Conservation (phyloP, 768 basidiomycete genomes). For the Hypholoma fasciculare region DNA sequence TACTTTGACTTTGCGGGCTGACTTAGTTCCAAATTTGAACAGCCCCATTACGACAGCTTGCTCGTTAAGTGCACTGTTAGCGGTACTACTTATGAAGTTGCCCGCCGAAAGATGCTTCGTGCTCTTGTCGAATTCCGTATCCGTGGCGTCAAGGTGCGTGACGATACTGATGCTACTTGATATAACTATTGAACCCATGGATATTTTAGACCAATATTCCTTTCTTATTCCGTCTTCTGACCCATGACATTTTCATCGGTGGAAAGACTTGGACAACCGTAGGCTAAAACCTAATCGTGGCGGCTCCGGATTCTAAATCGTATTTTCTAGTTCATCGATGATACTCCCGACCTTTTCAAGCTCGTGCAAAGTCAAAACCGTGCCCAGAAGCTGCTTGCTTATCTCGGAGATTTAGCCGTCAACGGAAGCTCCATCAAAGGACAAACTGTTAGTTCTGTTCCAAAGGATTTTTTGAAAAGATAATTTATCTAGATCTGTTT, state of each 20-base stretch:
- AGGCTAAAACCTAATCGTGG: neutral
- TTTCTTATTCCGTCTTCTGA: constrained; percentile 97
- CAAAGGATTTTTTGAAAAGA: neutral
- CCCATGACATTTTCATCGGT: constrained; percentile 93
- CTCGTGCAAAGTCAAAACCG: constrained; percentile 97
- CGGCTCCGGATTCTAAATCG: neutral
- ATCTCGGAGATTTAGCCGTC: constrained; percentile 96
- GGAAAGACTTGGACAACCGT: constrained; percentile 98
- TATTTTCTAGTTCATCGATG: constrained; percentile 86
- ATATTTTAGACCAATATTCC: constrained; percentile 89
- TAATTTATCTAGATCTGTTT: constrained; percentile 1
- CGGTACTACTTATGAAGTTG: constrained; percentile 98
- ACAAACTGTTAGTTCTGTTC: constrained; percentile 52
- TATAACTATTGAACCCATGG: neutral
- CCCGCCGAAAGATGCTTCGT: constrained; percentile 97
- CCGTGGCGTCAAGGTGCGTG: constrained; percentile 90
- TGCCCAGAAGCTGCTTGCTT: constrained; percentile 95
- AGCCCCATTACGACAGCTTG: constrained; percentile 98
- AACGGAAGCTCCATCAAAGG: constrained; percentile 99
- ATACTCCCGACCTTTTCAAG: constrained; percentile 99
- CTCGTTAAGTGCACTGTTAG: constrained; percentile 95
- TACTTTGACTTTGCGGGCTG: neutral
- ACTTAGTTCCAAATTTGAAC: constrained; percentile 4
- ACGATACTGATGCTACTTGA: neutral
- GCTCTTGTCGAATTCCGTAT: constrained; percentile 99